Percentiles rank a stretch among this genome's conserved stretches.
These are phyloP conservation scores for Sporothrix brunneoviolacea DNA, from an alignment of 2,329 filamentous ascomycete species.

Conservation along the genomic window DNA sequence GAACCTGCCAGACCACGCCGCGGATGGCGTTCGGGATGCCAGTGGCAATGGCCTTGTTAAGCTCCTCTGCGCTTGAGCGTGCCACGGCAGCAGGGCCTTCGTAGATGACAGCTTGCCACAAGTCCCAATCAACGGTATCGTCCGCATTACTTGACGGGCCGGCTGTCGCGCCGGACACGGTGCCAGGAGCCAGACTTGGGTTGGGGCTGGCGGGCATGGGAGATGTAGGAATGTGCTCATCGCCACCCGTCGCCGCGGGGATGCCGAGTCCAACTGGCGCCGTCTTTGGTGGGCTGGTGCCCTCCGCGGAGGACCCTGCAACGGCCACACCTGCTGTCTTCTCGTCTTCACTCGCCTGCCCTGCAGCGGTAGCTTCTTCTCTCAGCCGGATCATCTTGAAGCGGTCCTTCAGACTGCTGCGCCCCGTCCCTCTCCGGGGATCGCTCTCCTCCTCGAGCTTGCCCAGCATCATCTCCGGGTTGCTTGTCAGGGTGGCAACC, in stretches of 20 bases:
- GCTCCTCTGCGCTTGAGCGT: slow-evolving; percentile 78
- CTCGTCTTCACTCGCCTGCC: slow-evolving; percentile 47
- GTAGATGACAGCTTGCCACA: slow-evolving; percentile 95
- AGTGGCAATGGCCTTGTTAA: slow-evolving; percentile 83
- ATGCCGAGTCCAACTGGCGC: slow-evolving; percentile 4
- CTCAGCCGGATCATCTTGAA: slow-evolving; percentile 72
- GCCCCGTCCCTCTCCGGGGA: slow-evolving; percentile 36
- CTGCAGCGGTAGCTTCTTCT: slow-evolving; percentile 58
- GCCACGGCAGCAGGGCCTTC: slow-evolving; percentile 86
- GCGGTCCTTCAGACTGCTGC: slow-evolving; percentile 66
- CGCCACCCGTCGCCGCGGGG: not conserved
- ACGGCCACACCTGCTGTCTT: slow-evolving; percentile 35
- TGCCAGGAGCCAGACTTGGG: slow-evolving; percentile 70
- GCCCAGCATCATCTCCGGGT: slow-evolving; percentile 71
- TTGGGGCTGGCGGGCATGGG: slow-evolving; percentile 60
- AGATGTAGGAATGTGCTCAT: slow-evolving; percentile 29
- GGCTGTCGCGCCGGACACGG: slow-evolving; percentile 71
- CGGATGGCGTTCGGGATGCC: slow-evolving; percentile 93
- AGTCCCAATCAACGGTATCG: slow-evolving; percentile 82
- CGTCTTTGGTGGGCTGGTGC: not conserved
- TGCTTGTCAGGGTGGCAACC: slow-evolving; percentile 69
- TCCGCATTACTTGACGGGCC: slow-evolving; percentile 66
- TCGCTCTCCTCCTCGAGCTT: slow-evolving; percentile 62
- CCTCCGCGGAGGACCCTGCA: no score
- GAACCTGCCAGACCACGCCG: slow-evolving; percentile 97